Base-by-base conservation (phyloP, 2,329 filamentous ascomycete genomes). In the Ceratocystis cacaofunesta region DNA sequence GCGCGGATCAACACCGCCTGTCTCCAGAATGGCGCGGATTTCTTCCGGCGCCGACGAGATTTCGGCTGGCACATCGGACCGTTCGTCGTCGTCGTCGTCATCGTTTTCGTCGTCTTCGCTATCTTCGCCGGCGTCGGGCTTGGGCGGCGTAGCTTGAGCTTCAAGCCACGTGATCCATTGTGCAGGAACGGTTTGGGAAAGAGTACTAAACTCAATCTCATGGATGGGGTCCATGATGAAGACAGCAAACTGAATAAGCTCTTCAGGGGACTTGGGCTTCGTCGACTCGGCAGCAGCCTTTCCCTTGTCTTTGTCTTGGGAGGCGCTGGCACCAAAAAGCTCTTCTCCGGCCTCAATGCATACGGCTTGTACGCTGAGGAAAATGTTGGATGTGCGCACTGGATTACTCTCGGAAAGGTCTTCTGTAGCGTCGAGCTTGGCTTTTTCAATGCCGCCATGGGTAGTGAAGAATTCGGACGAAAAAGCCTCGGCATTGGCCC, bases 101-200 rank as follows among this genome's bases (percentile, higher is more conserved):
- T 57, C 52, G 6, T 57, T 22, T 22, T 75, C 74, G 66, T 82
- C 28, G 7, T 57, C 25, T 5, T 57, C 52, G 32, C 15, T 4
- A 4, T 17, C 28, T 8, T 32, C 22, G 52, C 52, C 17, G 2
- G 41, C n/a, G 32, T 36, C 32, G 4, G 60, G 48, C 3, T 44
- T 60, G 8, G 41, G 52, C 1, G 43, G 58, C 1, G 60, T 50
- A 1, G 81, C 78, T 2, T 87, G 80, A 10, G 89, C 87, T 73
- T 99, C 92, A 5, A 99, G 82, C 94, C 94, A 99, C 68, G 86
- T 83, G 62, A 90, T 83, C 94, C 94, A 99, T 72, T 87, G 86
- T 50, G 85, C 82, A 0, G 94, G 94, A 61, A 97, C 80, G 7
- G 85, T 75, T 77, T 99, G 94, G 67, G 89, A 92, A 71, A 96